Evolutionary conservation across 202 grass and related monocot species (phyloP), one percentile per base, ranked within the genome.

Genomic region (Saccharum hybrid): DNA sequence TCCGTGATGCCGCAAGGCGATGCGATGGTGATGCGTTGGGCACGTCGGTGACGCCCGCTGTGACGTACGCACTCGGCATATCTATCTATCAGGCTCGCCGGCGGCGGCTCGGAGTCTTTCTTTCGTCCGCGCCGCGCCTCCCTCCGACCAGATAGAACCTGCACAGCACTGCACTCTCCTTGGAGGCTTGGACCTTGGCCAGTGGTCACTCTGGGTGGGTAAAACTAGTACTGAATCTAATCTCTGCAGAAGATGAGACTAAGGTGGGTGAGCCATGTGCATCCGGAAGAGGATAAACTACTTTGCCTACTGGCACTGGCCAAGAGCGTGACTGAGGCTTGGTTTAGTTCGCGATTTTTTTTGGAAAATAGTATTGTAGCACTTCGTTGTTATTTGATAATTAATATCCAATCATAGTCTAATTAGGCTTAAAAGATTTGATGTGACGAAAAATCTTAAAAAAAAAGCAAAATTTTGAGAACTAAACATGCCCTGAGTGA

Each of bases 41-140:
- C 59, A 2, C 68, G 34, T 18, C 48, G 69, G 16, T 81, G 77
- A 89, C 75, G 76, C 56, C 43, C 45, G 66, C 80, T 31, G 34
- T 83, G 85, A 83, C 80, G 80, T 34, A 42, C 8, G 16, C 6
- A 16, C 1, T 15, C 67, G 26, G 51, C 13, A 19, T 54, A 16
- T 18, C 14, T 54, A 18, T 51, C 48, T 2, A 54, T 21, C 52
- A 21, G 18, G 19, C 0, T 21, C 52, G 52, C 52, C 54, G 77
- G 2, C 54, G 77, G 11, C 49, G 63, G 63, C 71, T 33, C 38
- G 1, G 18, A 73, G 59, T 30, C 78, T 38, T 65, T 2, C 8
- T 61, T 48, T 0, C 74, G 37, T 37, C 62, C 18, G 36, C 49
- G 37, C 19, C 56, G 31, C 31, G 31, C 31, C 31, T 59, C 56